phyloP scores from a whole-genome alignment of 148 eudicot genomes.

The Silene conica region DNA sequence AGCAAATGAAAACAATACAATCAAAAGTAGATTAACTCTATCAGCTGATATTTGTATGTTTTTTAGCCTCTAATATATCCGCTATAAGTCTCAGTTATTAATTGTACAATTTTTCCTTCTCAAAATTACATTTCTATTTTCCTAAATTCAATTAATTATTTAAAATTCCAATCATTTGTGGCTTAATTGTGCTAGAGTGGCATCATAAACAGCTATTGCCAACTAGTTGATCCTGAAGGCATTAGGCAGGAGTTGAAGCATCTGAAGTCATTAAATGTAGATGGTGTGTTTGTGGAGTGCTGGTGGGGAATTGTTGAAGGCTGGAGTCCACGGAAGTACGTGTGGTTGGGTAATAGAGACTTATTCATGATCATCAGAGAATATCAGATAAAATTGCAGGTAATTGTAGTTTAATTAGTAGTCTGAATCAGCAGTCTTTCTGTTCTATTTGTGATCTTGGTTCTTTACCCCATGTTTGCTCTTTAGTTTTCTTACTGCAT shows the following conservation, averaged over 20 bases:
- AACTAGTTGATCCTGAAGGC: slow-evolving; percentile 62
- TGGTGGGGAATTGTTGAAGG: slow-evolving; percentile 87
- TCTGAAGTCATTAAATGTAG: slow-evolving; percentile 57
- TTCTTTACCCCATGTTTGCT: not conserved
- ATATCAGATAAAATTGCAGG: slow-evolving; percentile 61
- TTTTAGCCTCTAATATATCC: not conserved
- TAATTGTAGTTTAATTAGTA: slow-evolving; percentile 18
- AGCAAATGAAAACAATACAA: no score
- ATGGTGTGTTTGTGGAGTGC: slow-evolving; percentile 56
- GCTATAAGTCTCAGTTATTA: no score
- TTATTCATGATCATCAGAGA: slow-evolving; percentile 56
- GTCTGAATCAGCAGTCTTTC: not conserved
- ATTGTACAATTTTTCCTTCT: no score
- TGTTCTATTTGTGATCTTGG: not conserved
- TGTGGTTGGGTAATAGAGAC: slow-evolving; percentile 65
- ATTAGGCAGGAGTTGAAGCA: slow-evolving; percentile 50
- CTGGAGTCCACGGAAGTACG: slow-evolving; percentile 54
- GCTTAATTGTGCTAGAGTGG: slow-evolving; percentile 45
- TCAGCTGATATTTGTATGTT: slow-evolving; percentile 3
- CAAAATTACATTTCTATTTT: no score
- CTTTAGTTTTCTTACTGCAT: not conserved
- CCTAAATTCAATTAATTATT: no score
- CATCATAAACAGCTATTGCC: slow-evolving; percentile 63
- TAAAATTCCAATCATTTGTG: slow-evolving; percentile 12
- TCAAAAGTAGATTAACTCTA: no score